Evolutionary conservation across 169 alveolate species (phyloP).

Genomic region (Plasmodium gallinaceum): DNA sequence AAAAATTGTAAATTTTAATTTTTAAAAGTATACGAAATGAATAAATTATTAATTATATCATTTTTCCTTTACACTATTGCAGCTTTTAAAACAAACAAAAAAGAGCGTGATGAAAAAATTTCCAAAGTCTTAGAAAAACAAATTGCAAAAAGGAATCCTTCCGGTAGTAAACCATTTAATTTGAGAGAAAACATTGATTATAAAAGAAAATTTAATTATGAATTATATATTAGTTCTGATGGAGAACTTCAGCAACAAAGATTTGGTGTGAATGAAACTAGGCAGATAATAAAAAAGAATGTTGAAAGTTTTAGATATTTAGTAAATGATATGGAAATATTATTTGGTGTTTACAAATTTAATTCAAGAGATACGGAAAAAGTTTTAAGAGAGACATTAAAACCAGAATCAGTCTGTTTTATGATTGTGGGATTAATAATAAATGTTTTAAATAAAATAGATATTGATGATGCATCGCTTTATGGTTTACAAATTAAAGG

Average conservation of each 20-base stretch:
- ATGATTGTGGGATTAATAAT: slow-evolving; percentile 33
- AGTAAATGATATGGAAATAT: slow-evolving; percentile 55
- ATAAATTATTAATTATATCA: slow-evolving; percentile 6
- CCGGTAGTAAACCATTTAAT: slow-evolving; percentile 36
- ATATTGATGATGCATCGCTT: slow-evolving; percentile 36
- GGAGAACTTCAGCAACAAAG: slow-evolving; percentile 49
- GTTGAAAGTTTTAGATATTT: slow-evolving; percentile 26
- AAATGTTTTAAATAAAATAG: slow-evolving; percentile 20
- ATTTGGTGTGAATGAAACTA: slow-evolving; percentile 50
- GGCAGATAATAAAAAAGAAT: slow-evolving; percentile 49
- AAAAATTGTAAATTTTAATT: too few relatives aligned
- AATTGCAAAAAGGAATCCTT: background rate
- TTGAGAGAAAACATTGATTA: slow-evolving; percentile 32
- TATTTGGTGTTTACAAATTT: slow-evolving; percentile 40
- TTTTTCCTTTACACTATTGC: slow-evolving; percentile 34
- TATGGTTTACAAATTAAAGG: slow-evolving; percentile 59
- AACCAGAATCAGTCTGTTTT: slow-evolving; percentile 61
- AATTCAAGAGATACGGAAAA: slow-evolving; percentile 41
- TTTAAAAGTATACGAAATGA: slow-evolving; percentile 10
- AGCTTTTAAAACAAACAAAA: slow-evolving; percentile 13
- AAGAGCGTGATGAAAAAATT: background rate
- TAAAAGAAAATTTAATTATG: slow-evolving; percentile 69
- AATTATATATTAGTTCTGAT: slow-evolving; percentile 17
- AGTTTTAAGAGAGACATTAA: slow-evolving; percentile 66
- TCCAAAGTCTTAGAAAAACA: slow-evolving; percentile 6